phyloP scores from a whole-genome alignment of 257 asterid genomes.

The Solanum okadae region DNA sequence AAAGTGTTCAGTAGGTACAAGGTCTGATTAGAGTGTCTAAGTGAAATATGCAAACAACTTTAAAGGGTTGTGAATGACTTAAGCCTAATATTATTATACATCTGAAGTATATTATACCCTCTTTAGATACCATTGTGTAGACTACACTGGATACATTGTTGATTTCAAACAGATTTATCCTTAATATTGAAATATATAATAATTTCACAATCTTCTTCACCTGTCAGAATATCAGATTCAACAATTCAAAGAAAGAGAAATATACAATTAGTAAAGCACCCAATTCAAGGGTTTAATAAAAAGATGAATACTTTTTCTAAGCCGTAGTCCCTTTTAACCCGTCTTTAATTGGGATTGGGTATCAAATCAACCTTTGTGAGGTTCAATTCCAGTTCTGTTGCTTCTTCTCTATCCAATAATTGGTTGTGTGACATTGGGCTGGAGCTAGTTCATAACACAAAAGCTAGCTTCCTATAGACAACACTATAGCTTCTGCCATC shows the following conservation, averaged over 20 bases:
- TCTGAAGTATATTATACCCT: background rate
- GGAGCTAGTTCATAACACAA: background rate
- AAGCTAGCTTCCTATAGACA: background rate
- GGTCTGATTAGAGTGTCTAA: background rate
- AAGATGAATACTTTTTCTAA: too few species aligned
- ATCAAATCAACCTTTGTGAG: background rate
- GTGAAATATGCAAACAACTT: background rate
- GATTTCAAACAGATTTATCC: background rate
- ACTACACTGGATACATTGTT: background rate
- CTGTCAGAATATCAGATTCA: background rate
- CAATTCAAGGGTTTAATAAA: background rate
- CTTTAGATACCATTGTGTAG: background rate
- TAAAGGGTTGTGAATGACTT: background rate
- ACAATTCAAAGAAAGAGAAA: background rate
- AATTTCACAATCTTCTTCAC: background rate
- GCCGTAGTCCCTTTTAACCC: background rate
- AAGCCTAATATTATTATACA: too few species aligned
- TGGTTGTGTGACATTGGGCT: background rate
- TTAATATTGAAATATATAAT: background rate
- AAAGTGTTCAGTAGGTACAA: background rate
- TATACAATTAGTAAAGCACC: background rate
- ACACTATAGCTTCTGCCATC: background rate
- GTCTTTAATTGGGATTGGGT: background rate
- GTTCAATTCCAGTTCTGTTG: background rate
- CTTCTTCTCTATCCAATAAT: background rate